Evolutionary conservation across 2,329 filamentous ascomycete genomes (phyloP).

Genomic region (Dactylonectria macrodidyma): DNA sequence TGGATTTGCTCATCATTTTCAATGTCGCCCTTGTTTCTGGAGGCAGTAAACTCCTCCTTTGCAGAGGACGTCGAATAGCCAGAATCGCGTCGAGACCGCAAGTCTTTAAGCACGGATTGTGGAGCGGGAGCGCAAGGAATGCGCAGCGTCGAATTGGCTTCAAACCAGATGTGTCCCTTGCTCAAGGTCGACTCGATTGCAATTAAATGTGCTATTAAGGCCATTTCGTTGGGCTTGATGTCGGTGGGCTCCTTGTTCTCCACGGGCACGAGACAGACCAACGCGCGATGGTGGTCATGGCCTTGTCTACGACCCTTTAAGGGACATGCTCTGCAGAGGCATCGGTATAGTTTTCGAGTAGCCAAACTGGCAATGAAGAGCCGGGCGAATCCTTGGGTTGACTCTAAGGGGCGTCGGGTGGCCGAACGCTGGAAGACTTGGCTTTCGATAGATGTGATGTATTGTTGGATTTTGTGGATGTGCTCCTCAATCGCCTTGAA

Average conservation of each 20-base stretch:
- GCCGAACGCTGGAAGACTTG: constrained; percentile 3
- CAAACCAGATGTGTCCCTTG: constrained; percentile 28
- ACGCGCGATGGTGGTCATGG: neutral
- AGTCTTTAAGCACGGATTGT: neutral
- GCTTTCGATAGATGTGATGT: constrained; percentile 8
- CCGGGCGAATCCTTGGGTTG: constrained; percentile 1
- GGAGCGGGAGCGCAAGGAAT: constrained; percentile 8
- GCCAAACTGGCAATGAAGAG: constrained; percentile 16
- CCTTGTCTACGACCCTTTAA: neutral
- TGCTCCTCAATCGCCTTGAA: neutral
- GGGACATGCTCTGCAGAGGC: constrained; percentile 19
- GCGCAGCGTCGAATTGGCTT: constrained; percentile 10
- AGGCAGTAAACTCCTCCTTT: neutral
- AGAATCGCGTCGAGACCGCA: constrained; percentile 18
- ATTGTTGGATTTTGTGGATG: neutral
- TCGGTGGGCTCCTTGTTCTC: neutral
- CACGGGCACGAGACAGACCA: neutral
- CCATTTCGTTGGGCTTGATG: constrained; percentile 11
- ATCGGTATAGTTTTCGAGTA: constrained; percentile 21
- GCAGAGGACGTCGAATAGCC: constrained; percentile 21
- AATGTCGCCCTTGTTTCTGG: neutral
- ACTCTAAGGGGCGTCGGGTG: neutral
- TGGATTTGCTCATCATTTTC: constrained; percentile 4
- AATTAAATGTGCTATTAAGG: constrained; percentile 11
- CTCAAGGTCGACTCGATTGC: constrained; percentile 23